Evolutionary conservation across 176 grass and related monocot genomes (phyloP).

Genomic region (Raddia guianensis): DNA sequence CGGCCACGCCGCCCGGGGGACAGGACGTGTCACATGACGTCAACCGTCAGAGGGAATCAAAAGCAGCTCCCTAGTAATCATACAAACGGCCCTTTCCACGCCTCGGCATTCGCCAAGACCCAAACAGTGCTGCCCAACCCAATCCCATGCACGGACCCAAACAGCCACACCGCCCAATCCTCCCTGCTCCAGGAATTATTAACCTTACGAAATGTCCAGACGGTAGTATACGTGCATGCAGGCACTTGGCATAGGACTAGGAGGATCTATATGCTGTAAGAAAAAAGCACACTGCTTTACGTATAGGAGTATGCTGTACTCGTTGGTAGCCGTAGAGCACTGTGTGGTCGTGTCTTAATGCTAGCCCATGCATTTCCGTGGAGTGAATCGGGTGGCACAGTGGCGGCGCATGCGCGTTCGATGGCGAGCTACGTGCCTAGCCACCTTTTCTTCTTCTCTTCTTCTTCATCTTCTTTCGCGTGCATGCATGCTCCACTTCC

Average conservation of each 20-base stretch:
- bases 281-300: too few relatives aligned
- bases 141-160: too few relatives aligned
- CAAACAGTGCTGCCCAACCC: slow-evolving; percentile 15
- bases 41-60: slow-evolving; percentile 29
- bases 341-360: neutral
- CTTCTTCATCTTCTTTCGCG: too few relatives aligned
- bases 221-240: neutral
- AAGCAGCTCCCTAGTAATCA: slow-evolving; percentile 35
- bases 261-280: neutral
- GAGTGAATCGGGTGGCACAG: slow-evolving; percentile 18
- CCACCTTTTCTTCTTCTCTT: neutral
- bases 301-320: neutral
- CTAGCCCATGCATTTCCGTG: neutral
- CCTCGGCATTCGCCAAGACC: slow-evolving; percentile 37
- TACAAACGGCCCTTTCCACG: slow-evolving; percentile 16
- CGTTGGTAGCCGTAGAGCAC: neutral
- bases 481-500: neutral
- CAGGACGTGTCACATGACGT: slow-evolving; percentile 60
- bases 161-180: too few relatives aligned
- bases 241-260: neutral
- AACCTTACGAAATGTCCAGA: neutral
- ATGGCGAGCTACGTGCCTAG: neutral
- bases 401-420: slow-evolving; percentile 48
- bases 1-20: slow-evolving; percentile 29
- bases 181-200: too few relatives aligned